phyloP scores from a whole-genome alignment of 2,329 filamentous ascomycete species.

The Pezicula neosporulosa region DNA sequence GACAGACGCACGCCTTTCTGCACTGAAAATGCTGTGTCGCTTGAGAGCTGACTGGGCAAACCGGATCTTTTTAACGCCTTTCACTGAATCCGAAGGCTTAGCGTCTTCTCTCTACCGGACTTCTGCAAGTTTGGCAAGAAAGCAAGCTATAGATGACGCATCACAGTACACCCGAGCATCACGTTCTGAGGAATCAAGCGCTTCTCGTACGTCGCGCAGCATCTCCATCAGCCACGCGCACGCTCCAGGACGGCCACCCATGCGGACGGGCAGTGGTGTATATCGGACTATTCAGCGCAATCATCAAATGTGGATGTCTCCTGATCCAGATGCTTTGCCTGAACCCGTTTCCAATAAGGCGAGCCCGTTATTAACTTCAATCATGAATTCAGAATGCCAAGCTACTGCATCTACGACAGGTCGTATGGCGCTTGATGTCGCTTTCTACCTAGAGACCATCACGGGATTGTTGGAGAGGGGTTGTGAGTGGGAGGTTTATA shows the following conservation, averaged over 20 bases:
- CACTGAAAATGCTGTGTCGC: conserved; percentile 77
- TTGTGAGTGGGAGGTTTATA: conserved; percentile 88
- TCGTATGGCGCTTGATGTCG: conserved; percentile 19
- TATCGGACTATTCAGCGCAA: conserved; percentile 32
- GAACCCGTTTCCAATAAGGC: conserved; percentile 32
- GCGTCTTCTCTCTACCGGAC: conserved; percentile 69
- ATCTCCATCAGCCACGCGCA: conserved; percentile 26
- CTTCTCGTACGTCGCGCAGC: conserved; percentile 25
- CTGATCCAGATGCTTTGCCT: conserved; percentile 53
- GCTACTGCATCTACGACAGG: not conserved
- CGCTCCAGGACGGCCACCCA: conserved; percentile 32
- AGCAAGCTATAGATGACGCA: conserved; percentile 37
- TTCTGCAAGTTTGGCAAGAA: conserved; percentile 43
- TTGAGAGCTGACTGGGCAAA: conserved; percentile 80
- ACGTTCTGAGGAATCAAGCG: conserved; percentile 31
- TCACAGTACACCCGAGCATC: conserved; percentile 30
- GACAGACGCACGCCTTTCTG: conserved; percentile 66
- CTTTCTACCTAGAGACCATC: conserved; percentile 70
- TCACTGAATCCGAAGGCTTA: conserved; percentile 69
- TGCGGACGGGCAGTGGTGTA: conserved; percentile 21
- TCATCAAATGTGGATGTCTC: conserved; percentile 55
- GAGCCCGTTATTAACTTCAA: conserved; percentile 25
- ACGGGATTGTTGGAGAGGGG: conserved; percentile 71
- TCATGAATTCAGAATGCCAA: conserved; percentile 8
- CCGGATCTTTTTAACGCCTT: conserved; percentile 66